Base-by-base conservation (phyloP, 2,329 filamentous ascomycete genomes). In the Phialophora chinensis region DNA sequence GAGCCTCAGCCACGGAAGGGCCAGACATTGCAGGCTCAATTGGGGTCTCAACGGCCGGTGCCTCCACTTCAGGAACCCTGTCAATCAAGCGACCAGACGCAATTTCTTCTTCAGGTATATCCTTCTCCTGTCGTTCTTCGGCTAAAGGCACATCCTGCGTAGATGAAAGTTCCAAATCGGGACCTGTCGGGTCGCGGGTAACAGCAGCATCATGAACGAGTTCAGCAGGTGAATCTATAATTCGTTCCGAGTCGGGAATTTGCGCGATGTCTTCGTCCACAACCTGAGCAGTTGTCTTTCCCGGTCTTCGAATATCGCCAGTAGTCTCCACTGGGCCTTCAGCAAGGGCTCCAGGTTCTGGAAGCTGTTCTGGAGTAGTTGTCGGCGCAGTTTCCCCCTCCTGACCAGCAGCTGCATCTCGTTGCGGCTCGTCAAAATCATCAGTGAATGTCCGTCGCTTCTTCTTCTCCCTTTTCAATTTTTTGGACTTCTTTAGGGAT, bases 381-480 rank as follows among this genome's bases (percentile, higher is more conserved):
- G 27, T 31, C 25, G 44, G 8, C 17, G 17, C 17, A n/a, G 17
- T 55, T n/a, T 31, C n/a, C 12, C 23, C n/a, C 12, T 54, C 59
- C 20, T 54, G 49, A 23, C 35, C 31, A n/a, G 2, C 20, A 38
- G 14, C 31, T 10, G 25, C 20, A 6, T 31, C 42, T 42, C 50
- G 42, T 49, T 29, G 20, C 12, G 38, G n/a, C 7, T 27, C 53
- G 25, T 38, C 55, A 42, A 27, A 25, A 20, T 65, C 53, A 47
- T 49, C 50, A 31, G 52, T 29, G 3, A 69, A 44, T 5, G 42
- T 52, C 10, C 58, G 23, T 11, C 58, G 38, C 38, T 67, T 63
- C 58, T 69, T 72, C 50, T 72, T 71, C 29, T 65, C 68, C 64
- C 72, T 75, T 49, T 72, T 70, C 17, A 75, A 73, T 66, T 79